phyloP scores from a whole-genome alignment of 192 early-diverging fungal species.

The Podila horticola region DNA sequence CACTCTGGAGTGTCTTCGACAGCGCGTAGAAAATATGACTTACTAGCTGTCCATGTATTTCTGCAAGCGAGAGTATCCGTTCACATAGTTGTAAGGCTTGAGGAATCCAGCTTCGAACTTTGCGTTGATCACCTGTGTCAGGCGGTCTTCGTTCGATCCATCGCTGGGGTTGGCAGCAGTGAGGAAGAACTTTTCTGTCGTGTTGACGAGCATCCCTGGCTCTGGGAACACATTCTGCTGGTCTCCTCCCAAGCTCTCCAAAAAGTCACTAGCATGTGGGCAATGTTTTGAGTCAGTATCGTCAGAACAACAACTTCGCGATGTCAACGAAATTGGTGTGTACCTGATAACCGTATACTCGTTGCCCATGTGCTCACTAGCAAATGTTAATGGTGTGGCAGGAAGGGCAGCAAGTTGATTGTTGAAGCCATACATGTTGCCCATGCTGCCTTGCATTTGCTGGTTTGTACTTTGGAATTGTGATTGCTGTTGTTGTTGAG shows the following conservation, averaged over 20 bases:
- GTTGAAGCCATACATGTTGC: constrained; percentile 47
- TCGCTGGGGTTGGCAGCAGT: constrained; percentile 94
- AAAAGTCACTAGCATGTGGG: constrained; percentile 62
- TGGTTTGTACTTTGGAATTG: constrained; percentile 16
- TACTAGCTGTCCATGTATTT: constrained; percentile 89
- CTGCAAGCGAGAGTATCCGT: constrained; percentile 89
- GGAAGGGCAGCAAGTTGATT: constrained; percentile 47
- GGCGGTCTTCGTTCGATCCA: constrained; percentile 85
- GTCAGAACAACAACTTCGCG: not conserved
- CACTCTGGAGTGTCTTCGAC: not conserved
- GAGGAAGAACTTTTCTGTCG: constrained; percentile 89
- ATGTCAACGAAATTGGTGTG: not conserved
- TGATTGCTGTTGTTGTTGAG: constrained; percentile 9
- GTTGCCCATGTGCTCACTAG: constrained; percentile 80
- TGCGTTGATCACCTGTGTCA: constrained; percentile 92
- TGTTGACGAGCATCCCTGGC: constrained; percentile 55
- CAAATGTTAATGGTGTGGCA: constrained; percentile 74
- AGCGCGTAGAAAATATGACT: constrained; percentile 6
- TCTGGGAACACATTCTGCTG: constrained; percentile 32
- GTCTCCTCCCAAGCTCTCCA: constrained; percentile 60
- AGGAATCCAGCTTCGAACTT: constrained; percentile 96
- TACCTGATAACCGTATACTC: constrained; percentile 81
- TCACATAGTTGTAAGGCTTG: constrained; percentile 97
- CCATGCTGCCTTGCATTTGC: constrained; percentile 19
- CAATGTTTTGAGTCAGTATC: constrained; percentile 10